A percentile compares a stretch with the other conserved stretches of the same genome.
These are phyloP conservation scores for Cocos nucifera DNA, from an alignment of 176 grass and related monocot species.

Conservation along the genomic window DNA sequence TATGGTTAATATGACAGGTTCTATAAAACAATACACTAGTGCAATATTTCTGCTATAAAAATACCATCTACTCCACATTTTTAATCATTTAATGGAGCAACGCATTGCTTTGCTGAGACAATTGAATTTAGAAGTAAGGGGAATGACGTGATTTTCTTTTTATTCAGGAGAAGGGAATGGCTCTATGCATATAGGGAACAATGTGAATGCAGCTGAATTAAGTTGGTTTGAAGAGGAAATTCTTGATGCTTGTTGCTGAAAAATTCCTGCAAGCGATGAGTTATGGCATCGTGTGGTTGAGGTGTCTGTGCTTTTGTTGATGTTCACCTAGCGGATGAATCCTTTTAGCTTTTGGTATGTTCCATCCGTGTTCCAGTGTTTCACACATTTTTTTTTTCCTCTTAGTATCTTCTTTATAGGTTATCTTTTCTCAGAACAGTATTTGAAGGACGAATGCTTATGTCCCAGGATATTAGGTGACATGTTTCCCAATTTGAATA, in stretches of 20 bases:
- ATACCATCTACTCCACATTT: no score
- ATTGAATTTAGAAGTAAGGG: no score
- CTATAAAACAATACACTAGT: no score
- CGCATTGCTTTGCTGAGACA: no score
- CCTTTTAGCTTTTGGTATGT: conserved; percentile 69
- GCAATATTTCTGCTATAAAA: no score
- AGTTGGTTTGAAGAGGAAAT: conserved; percentile 82
- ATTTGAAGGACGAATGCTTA: no score
- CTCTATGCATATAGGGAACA: conserved; percentile 68
- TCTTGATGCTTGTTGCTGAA: conserved; percentile 70
- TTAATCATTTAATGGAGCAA: no score
- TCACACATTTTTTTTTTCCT: background rate
- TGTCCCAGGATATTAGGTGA: no score
- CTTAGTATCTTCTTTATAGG: no score
- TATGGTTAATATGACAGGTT: no score
- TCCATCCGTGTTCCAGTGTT: background rate
- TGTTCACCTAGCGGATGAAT: conserved; percentile 50
- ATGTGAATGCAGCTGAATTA: conserved; percentile 63
- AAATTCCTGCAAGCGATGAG: conserved; percentile 66
- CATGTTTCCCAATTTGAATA: no score
- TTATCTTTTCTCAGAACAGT: background rate
- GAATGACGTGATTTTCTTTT: background rate
- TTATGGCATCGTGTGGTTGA: conserved; percentile 60
- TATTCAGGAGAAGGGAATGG: conserved; percentile 68
- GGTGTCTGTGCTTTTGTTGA: conserved; percentile 66